These are phyloP conservation scores for Danielia reshetovae DNA, from an alignment of 805 yeast species.

Conservation along the genomic window DNA sequence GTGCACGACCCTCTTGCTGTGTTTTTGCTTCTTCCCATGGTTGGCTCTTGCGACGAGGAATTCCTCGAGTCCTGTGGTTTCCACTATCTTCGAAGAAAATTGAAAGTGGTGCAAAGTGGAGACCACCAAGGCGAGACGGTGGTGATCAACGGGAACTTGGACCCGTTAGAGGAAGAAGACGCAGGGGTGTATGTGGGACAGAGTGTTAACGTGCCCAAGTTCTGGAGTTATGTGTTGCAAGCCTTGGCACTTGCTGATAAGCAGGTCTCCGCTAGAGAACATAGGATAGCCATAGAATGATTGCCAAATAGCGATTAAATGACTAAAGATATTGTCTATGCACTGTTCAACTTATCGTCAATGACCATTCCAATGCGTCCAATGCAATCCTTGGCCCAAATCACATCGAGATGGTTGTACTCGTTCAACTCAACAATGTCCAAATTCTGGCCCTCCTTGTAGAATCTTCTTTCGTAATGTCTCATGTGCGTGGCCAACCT, in stretches of 20 bases:
- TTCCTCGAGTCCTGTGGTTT: conserved; percentile 19
- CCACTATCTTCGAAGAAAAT: conserved; percentile 21
- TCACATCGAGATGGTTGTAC: conserved; percentile 85
- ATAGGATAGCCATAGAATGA: too few species aligned
- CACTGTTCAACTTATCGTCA: conserved; percentile 9
- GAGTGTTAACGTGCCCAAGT: conserved; percentile 9
- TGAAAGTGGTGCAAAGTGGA: conserved; percentile 26
- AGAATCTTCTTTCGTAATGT: conserved; percentile 49
- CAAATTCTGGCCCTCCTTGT: conserved; percentile 32
- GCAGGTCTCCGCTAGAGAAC: background rate
- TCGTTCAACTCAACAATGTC: conserved; percentile 44
- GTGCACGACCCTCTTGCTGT: conserved; percentile 18
- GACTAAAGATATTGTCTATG: too few species aligned
- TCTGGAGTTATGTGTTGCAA: conserved; percentile 11
- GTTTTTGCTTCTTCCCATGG: conserved; percentile 11
- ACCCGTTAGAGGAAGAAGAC: conserved; percentile 13
- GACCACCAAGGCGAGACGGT: conserved; percentile 29
- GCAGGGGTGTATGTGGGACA: conserved; percentile 13
- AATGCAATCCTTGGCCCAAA: conserved; percentile 83
- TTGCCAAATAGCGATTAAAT: too few species aligned
- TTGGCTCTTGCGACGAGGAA: conserved; percentile 6
- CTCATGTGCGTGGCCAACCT: conserved; percentile 62
- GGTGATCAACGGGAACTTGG: conserved; percentile 7
- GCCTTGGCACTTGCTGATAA: conserved; percentile 14
- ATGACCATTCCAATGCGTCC: conserved; percentile 54